phyloP scores from a whole-genome alignment of 225 moss, liverwort and hornwort species.

The Polytrichum formosum region DNA sequence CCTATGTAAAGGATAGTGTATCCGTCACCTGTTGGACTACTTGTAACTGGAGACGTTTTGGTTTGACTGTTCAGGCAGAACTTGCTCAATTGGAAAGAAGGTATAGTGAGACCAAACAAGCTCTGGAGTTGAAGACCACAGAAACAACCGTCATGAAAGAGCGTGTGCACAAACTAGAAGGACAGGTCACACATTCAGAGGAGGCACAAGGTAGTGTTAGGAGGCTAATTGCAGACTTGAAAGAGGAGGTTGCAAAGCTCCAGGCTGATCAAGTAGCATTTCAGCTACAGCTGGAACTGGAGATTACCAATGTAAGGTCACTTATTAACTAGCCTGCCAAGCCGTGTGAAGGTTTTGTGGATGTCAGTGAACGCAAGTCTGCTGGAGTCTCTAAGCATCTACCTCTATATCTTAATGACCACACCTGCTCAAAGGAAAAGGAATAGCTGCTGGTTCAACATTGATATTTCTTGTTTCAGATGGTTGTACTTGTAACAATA shows the following conservation, averaged over 20 bases:
- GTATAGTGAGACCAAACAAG: constrained; percentile 29
- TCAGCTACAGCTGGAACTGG: constrained; percentile 51
- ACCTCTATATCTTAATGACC: neutral
- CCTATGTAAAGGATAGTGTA: no score
- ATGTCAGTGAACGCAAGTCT: no score
- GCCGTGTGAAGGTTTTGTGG: no score
- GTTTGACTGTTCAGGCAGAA: constrained; percentile 27
- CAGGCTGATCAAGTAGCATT: constrained; percentile 47
- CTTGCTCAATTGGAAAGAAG: constrained; percentile 35
- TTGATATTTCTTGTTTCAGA: neutral
- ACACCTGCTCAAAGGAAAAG: neutral
- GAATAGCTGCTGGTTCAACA: neutral
- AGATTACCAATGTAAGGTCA: constrained; percentile 35
- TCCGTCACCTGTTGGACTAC: no score
- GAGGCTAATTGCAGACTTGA: constrained; percentile 30
- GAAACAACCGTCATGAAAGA: constrained; percentile 34
- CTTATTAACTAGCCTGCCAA: no score
- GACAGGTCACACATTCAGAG: constrained; percentile 34
- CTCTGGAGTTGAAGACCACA: constrained; percentile 28
- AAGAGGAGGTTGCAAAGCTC: constrained; percentile 35
- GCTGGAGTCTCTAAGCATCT: no score
- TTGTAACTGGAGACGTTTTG: neutral
- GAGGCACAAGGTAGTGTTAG: constrained; percentile 22
- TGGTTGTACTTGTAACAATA: neutral
- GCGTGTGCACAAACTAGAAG: constrained; percentile 31